A percentile compares a stretch with the other conserved stretches of the same genome.
phyloP scores from a whole-genome alignment of 768 basidiomycete species.

The Rhizopogon vinicolor region DNA sequence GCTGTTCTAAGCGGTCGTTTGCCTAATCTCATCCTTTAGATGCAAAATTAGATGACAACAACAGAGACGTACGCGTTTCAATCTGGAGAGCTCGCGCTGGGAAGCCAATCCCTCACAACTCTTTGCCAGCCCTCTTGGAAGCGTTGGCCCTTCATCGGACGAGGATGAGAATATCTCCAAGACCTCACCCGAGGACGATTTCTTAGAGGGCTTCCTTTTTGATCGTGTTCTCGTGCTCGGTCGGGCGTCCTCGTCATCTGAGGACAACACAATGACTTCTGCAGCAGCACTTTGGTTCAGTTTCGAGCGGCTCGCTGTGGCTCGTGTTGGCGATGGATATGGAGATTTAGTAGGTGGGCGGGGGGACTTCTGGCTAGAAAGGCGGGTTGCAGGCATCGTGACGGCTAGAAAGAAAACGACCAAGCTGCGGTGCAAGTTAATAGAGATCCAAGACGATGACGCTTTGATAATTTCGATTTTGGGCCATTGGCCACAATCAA shows the following conservation, averaged over 20 bases:
- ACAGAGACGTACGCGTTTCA: constrained; percentile 35
- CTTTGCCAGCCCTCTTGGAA: constrained; percentile 9
- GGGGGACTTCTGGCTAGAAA: constrained; percentile 16
- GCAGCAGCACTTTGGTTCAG: constrained; percentile 6
- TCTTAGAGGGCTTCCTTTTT: constrained; percentile 6
- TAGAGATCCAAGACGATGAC: too few species aligned
- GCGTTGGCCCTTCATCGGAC: constrained; percentile 38
- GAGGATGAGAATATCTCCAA: constrained; percentile 60
- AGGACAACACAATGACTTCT: constrained; percentile 29
- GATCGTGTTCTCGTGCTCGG: constrained; percentile 17
- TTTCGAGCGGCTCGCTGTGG: constrained; percentile 8
- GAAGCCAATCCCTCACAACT: constrained; percentile 18
- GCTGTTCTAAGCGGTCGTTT: background rate
- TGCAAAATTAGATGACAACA: background rate
- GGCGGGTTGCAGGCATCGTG: constrained; percentile 25
- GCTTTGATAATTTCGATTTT: too few species aligned
- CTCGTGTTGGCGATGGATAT: constrained; percentile 3
- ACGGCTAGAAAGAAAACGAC: too few species aligned
- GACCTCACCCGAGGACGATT: constrained; percentile 28
- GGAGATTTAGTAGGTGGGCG: constrained; percentile 1
- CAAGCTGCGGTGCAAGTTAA: too few species aligned
- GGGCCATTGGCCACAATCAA: too few species aligned
- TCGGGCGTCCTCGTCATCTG: constrained; percentile 24
- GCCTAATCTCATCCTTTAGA: background rate
- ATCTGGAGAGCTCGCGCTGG: constrained; percentile 35